Evolutionary conservation across 2,329 filamentous ascomycete species (phyloP), one percentile per base, ranked within the genome.

Genomic region (Sporothrix brunneoviolacea): DNA sequence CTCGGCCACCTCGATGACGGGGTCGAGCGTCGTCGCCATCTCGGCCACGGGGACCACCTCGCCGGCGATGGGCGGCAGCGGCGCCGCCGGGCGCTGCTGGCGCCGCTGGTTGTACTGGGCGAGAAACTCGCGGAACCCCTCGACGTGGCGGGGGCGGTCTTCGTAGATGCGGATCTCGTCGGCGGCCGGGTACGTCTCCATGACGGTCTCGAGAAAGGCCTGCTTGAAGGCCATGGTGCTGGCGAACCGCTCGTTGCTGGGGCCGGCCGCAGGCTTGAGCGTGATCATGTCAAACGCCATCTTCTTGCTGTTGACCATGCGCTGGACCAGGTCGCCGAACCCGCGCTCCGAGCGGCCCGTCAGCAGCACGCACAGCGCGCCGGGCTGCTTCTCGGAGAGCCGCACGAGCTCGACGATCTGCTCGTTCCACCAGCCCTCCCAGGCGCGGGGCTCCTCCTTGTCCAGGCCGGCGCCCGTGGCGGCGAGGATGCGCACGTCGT

Each of bases 341-440:
- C 78, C 82, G 10, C 74, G 72, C 68, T 96, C 90, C 30, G 82
- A 81, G 36, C 93, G 82, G 22, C 93, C 93, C 1, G 93, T 98
- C 55, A 98, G 74, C 10, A 97, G 78, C 38, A 98, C 84, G 45
- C 82, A 88, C 33, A 97, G 71, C 0, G 87, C 86, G 63, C 94
- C 89, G 56, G 88, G 86, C 63, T 96, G 88, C 62, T 86, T 71
- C 73, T 87, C 87, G 64, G 85, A 91, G 50, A 96, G 72, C 61
- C 79, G 76, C 36, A 94, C 89, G 27, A 97, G 78, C 60, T 90
- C 80, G 49, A 82, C 83, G 53, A 98, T 84, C 60, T 86, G 82
- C 64, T 97, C 91, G 62, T 97, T 97, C 93, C 93, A 98, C 86
- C 88, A 96, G 32, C 90, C 90, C 51, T 86, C 73, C 91, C 91